These are phyloP conservation scores for Pythium apleroticum DNA, from an alignment of 352 stramenopile genomes.

Conservation along the genomic window DNA sequence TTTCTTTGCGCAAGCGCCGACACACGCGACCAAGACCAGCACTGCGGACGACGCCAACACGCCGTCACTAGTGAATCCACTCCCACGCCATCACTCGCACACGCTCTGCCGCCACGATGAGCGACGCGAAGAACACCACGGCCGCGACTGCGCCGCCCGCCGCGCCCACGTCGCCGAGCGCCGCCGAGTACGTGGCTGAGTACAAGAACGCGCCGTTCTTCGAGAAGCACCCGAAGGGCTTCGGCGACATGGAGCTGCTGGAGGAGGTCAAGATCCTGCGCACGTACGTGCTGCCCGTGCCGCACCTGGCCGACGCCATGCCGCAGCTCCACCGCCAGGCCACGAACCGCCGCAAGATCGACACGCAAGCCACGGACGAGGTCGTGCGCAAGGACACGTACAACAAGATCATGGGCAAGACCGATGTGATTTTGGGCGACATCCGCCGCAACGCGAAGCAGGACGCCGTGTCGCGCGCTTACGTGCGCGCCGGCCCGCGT, in stretches of 20 bases:
- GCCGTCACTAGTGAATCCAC: slow-evolving; percentile 6
- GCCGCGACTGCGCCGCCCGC: not conserved
- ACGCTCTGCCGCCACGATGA: slow-evolving; percentile 13
- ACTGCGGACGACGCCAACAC: slow-evolving; percentile 5
- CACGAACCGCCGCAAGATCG: slow-evolving; percentile 76
- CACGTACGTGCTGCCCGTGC: slow-evolving; percentile 75
- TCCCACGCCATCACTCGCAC: not conserved
- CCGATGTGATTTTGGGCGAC: slow-evolving; percentile 81
- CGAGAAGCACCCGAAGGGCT: slow-evolving; percentile 77
- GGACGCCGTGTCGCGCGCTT: slow-evolving; percentile 68
- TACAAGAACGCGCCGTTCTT: slow-evolving; percentile 75
- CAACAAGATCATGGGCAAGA: slow-evolving; percentile 86
- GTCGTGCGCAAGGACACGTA: slow-evolving; percentile 77
- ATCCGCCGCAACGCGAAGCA: slow-evolving; percentile 73
- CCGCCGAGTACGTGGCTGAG: slow-evolving; percentile 37
- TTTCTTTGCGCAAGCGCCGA: slow-evolving; percentile 31
- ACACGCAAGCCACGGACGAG: slow-evolving; percentile 58
- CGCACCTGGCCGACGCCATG: slow-evolving; percentile 70
- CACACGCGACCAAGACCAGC: not conserved
- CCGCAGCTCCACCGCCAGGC: slow-evolving; percentile 51
- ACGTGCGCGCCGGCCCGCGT: slow-evolving; percentile 77
- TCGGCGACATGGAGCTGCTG: slow-evolving; percentile 77
- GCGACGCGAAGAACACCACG: slow-evolving; percentile 10
- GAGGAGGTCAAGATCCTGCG: slow-evolving; percentile 61
- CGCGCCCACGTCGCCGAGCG: slow-evolving; percentile 22